These are phyloP conservation scores for Prunus salicina DNA, from an alignment of 306 rosid genomes.

Conservation along the genomic window DNA sequence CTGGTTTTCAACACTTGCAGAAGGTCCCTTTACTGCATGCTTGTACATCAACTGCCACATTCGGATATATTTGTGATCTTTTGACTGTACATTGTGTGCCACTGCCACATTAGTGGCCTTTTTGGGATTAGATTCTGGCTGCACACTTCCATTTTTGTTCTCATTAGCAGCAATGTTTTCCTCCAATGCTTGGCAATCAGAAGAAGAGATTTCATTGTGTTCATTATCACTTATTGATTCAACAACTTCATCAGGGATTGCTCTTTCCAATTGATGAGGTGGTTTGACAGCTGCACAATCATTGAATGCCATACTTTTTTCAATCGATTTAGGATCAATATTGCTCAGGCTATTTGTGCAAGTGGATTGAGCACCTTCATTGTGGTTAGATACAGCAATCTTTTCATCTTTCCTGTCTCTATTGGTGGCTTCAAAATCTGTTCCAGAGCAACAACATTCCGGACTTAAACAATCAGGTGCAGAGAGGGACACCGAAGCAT, in stretches of 20 bases:
- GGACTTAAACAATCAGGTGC: not conserved
- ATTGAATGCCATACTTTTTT: not conserved
- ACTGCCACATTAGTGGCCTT: constrained; percentile 17
- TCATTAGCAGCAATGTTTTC: constrained; percentile 22
- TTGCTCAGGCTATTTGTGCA: not conserved
- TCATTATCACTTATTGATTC: constrained; percentile 22
- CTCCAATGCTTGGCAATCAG: constrained; percentile 21
- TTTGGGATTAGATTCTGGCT: constrained; percentile 26
- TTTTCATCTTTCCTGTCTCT: constrained; percentile 4
- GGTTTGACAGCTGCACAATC: not conserved
- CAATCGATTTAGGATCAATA: constrained; percentile 7
- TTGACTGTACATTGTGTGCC: constrained; percentile 28
- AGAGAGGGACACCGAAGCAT: not conserved
- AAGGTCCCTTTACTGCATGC: constrained; percentile 48
- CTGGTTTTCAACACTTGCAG: constrained; percentile 32
- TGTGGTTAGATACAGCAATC: not conserved
- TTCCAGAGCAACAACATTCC: not conserved
- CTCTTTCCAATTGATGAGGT: not conserved
- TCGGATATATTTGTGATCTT: constrained; percentile 49
- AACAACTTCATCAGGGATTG: constrained; percentile 3
- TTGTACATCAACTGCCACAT: constrained; percentile 88
- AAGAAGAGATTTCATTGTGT: constrained; percentile 23
- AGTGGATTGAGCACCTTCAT: constrained; percentile 16
- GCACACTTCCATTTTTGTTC: constrained; percentile 15
- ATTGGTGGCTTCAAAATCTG: not conserved